Evolutionary conservation across 2,329 filamentous ascomycete species (phyloP), one percentile per base, ranked within the genome.

Genomic region (Sporothrix variecibatus): DNA sequence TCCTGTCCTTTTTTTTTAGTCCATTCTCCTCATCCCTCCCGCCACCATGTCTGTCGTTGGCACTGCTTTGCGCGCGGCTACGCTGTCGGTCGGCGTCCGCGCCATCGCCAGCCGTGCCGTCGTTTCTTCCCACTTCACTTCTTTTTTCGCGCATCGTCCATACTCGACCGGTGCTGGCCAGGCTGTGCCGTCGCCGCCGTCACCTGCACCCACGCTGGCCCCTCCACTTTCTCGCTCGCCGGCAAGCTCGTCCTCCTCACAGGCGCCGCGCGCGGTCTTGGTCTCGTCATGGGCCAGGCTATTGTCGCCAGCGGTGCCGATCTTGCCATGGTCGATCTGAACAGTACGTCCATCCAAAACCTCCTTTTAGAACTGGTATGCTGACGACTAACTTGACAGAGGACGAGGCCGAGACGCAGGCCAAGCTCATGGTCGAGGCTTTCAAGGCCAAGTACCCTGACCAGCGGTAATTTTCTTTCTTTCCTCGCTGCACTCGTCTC

Each of bases 291-390:
- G 93, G 93, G 92, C 71, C 94, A 97, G 85, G 94, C 93, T 65
- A 89, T 97, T 83, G 93, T 97, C 72, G 91, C 94, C 72, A 96
- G 93, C 72, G 95, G 95, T 71, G 93, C 94, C 11, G 92, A 97
- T 82, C 87, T 98, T 76, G 95, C 95, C 58, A 93, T 98, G 82
- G 94, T 98, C 56, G 95, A 98, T 82, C 86, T 98, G 85, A 97
- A 98, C 84, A 92, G 93, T 95, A 83, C 12, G 69, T 9, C 8
- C 40, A n/a, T 40, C 53, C 6, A 23, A 46, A 12, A 62, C 7
- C 34, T n/a, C n/a, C n/a, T n/a, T n/a, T n/a, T n/a, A n/a, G n/a
- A n/a, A n/a, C n/a, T n/a, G n/a, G n/a, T n/a, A 4, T 65, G 2
- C 20, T 65, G 15, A 8, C 43, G 15, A 11, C 2, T 1, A n/a